Evolutionary conservation across 805 yeast species (phyloP).

Genomic region (Metschnikowia amazonensis): DNA sequence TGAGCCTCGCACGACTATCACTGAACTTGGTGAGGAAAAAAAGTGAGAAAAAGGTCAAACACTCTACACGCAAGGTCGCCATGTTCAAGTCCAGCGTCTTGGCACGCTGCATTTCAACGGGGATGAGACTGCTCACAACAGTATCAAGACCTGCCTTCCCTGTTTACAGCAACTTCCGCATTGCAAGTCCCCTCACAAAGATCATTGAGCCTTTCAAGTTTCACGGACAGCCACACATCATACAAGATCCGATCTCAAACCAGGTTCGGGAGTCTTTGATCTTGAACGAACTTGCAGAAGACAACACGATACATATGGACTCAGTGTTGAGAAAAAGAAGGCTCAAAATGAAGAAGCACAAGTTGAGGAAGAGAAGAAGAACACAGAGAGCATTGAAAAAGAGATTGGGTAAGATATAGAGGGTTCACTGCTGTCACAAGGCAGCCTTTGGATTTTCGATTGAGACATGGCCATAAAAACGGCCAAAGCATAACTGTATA

Average conservation of each 20-base stretch:
- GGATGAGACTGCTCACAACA: conserved; percentile 10
- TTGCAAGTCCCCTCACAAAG: conserved; percentile 6
- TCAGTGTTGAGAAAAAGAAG: conserved; percentile 81
- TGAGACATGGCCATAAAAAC: background rate
- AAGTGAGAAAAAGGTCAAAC: conserved; percentile 6
- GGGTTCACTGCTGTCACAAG: background rate
- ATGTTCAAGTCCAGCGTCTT: conserved; percentile 12
- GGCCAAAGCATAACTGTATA: conserved; percentile 2
- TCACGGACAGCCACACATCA: background rate
- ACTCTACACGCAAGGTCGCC: conserved; percentile 1
- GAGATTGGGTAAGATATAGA: conserved; percentile 50
- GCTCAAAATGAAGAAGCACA: conserved; percentile 96
- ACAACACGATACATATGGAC: conserved; percentile 46
- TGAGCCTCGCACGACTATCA: conserved; percentile 9
- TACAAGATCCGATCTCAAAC: background rate
- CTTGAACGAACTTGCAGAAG: conserved; percentile 9
- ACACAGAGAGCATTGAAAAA: conserved; percentile 79
- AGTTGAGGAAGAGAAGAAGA: conserved; percentile 94
- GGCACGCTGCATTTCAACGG: conserved; percentile 7
- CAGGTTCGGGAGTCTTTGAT: background rate
- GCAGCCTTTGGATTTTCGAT: background rate
- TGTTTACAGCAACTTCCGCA: conserved; percentile 1
- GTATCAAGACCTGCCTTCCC: conserved; percentile 4
- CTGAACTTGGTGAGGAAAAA: conserved; percentile 5
- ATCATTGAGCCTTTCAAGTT: conserved; percentile 6